Conservation (phyloP, 2,329 filamentous ascomycete genomes). For the Furcasterigmium furcatum region DNA sequence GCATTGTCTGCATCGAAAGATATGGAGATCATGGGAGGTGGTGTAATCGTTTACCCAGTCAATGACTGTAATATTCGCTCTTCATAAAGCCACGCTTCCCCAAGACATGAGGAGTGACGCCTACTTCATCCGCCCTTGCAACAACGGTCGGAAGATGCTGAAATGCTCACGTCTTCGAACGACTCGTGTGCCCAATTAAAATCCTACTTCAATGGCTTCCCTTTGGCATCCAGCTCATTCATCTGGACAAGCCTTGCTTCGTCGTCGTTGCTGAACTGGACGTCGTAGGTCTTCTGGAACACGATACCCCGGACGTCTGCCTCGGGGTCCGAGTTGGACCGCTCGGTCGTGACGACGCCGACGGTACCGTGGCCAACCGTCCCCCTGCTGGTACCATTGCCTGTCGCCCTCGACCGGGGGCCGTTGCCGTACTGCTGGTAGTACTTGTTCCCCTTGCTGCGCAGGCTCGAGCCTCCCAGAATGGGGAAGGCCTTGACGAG, state of each 20-base stretch:
- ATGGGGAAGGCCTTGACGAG: conserved; percentile 25
- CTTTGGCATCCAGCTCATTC: conserved; percentile 14
- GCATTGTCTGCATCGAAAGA: too few species aligned
- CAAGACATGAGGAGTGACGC: too few species aligned
- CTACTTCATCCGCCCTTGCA: too few species aligned
- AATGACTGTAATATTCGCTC: too few species aligned
- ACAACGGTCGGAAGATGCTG: too few species aligned
- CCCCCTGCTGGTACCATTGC: neutral
- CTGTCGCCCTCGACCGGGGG: neutral
- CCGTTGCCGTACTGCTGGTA: conserved; percentile 11
- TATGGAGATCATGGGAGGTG: too few species aligned
- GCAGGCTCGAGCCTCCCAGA: conserved; percentile 9
- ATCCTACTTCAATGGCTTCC: too few species aligned
- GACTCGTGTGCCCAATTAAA: too few species aligned
- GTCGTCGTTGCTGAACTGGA: conserved; percentile 26
- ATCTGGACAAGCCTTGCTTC: conserved; percentile 26
- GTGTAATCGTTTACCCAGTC: too few species aligned
- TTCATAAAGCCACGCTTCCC: too few species aligned
- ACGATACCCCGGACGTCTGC: conserved; percentile 17
- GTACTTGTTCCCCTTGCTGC: conserved; percentile 10
- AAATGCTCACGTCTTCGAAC: too few species aligned
- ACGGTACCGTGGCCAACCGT: conserved; percentile 1
- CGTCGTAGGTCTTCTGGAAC: conserved; percentile 28
- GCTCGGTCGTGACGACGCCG: conserved; percentile 5
- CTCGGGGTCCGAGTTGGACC: neutral